These are phyloP conservation scores for Xylaria nigripes DNA, from an alignment of 495 filamentous ascomycete genomes.

Conservation along the genomic window DNA sequence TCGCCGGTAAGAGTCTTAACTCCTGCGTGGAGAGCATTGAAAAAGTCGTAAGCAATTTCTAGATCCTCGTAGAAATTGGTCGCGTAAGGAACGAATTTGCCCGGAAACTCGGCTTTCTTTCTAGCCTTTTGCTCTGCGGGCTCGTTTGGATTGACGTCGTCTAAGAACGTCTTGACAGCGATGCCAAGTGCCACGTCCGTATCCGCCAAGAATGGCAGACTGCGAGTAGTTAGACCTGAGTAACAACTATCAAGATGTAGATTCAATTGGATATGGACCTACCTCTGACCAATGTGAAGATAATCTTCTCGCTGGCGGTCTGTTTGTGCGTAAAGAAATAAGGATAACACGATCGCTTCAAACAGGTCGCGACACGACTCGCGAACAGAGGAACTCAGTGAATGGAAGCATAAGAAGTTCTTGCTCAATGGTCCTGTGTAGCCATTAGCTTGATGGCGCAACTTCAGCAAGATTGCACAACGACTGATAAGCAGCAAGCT, in stretches of 20 bases:
- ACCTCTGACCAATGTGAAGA: slow-evolving; percentile 64
- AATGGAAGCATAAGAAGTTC: slow-evolving; percentile 79
- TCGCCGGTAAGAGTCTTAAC: slow-evolving; percentile 55
- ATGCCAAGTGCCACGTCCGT: slow-evolving; percentile 82
- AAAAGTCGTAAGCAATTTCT: slow-evolving; percentile 70
- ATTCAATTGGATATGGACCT: slow-evolving; percentile 26
- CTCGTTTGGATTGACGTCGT: slow-evolving; percentile 61
- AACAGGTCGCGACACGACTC: slow-evolving; percentile 68
- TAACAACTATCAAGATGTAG: neutral
- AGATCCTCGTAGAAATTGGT: slow-evolving; percentile 69
- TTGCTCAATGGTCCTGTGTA: slow-evolving; percentile 93
- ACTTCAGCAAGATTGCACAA: slow-evolving; percentile 69
- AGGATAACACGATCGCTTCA: slow-evolving; percentile 67
- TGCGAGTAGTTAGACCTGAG: slow-evolving; percentile 36
- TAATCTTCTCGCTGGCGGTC: slow-evolving; percentile 63
- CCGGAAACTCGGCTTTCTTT: slow-evolving; percentile 50
- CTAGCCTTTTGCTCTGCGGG: slow-evolving; percentile 51
- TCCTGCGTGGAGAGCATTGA: slow-evolving; percentile 68
- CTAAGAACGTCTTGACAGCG: slow-evolving; percentile 85
- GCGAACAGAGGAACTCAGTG: slow-evolving; percentile 71
- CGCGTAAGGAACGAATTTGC: slow-evolving; percentile 64
- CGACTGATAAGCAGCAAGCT: slow-evolving; percentile 75
- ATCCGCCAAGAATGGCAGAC: slow-evolving; percentile 77
- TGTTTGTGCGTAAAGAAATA: slow-evolving; percentile 72
- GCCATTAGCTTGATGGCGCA: slow-evolving; percentile 76